Base-by-base conservation (phyloP, 1,139 yeast species). In the Entelexis sorbosivorans region DNA sequence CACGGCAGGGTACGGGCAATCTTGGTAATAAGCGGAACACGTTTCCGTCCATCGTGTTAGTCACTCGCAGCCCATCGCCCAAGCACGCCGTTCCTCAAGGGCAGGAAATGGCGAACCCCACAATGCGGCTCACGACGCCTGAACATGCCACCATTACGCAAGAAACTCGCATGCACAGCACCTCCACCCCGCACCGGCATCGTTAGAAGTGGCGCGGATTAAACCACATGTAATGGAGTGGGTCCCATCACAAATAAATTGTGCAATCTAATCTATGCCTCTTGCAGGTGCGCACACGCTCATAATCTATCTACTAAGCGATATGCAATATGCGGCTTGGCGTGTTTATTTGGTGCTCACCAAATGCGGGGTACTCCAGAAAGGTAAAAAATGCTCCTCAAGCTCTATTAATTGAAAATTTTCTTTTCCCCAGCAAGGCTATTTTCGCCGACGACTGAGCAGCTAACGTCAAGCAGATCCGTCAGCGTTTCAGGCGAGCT, bases 401-500 rank as follows among this genome's bases (percentile, higher is more conserved):
- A 6, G 6, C 24, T 6, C 24, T 22, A 22, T 22, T 22, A 4
- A 5, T 22, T 22, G n/a, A n/a, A 22, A 22, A 22, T 22, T 22
- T 6, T 6, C 24, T 4, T 4, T 22, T 5, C 6, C 24, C 24
- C 6, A 5, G 24, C 24, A 22, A 22, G n/a, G n/a, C n/a, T n/a
- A n/a, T n/a, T n/a, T n/a, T n/a, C n/a, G n/a, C n/a, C n/a, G n/a
- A n/a, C n/a, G n/a, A n/a, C n/a, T n/a, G n/a, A n/a, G n/a, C n/a
- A n/a, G n/a, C n/a, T n/a, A n/a, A n/a, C n/a, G n/a, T n/a, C n/a
- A n/a, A n/a, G n/a, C n/a, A n/a, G n/a, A n/a, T n/a, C 24, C 24
- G 24, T 13, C 13, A 10, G 32, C 22, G 2, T 3, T 7, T 24
- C 17, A 34, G 1, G 55, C 52, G 2, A 62, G 59, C 56, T 68